phyloP scores from a whole-genome alignment of 768 basidiomycete genomes.

The Hygrophorus pudorinus region DNA sequence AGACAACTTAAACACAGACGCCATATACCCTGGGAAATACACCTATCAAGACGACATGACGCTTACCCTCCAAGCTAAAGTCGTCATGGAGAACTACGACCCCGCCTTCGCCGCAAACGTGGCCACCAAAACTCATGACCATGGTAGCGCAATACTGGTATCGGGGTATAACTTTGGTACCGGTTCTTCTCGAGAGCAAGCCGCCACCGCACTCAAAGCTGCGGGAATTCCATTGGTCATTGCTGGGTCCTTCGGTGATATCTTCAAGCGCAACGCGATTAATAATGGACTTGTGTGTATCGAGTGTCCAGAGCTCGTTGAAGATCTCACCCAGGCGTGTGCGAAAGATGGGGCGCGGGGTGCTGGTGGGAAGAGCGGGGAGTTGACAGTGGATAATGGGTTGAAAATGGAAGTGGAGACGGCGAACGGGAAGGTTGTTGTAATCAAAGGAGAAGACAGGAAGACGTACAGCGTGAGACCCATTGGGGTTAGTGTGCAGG shows the following conservation, averaged over 20 bases:
- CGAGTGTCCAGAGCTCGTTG: slow-evolving; percentile 83
- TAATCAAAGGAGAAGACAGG: slow-evolving; percentile 33
- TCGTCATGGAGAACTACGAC: slow-evolving; percentile 99
- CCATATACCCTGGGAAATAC: slow-evolving; percentile 97
- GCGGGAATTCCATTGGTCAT: slow-evolving; percentile 90
- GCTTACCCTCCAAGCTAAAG: slow-evolving; percentile 83
- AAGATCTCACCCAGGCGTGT: slow-evolving; percentile 68
- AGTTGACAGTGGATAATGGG: slow-evolving; percentile 74
- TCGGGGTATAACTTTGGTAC: slow-evolving; percentile 99
- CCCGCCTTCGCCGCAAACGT: slow-evolving; percentile 55
- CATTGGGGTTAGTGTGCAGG: slow-evolving; percentile 92
- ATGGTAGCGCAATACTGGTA: slow-evolving; percentile 66
- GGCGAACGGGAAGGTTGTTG: slow-evolving; percentile 56
- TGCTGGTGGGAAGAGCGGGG: slow-evolving; percentile 69
- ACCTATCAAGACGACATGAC: slow-evolving; percentile 99
- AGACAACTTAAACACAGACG: slow-evolving; percentile 97
- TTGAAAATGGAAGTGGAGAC: slow-evolving; percentile 59
- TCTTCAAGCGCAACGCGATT: slow-evolving; percentile 98
- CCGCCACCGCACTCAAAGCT: slow-evolving; percentile 92
- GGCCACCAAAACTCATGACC: slow-evolving; percentile 21
- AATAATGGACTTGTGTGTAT: slow-evolving; percentile 96
- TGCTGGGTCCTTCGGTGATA: slow-evolving; percentile 98
- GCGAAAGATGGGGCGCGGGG: slow-evolving; percentile 68
- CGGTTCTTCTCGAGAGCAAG: slow-evolving; percentile 96
- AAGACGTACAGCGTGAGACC: slow-evolving; percentile 59